Percentiles rank a stretch among this genome's conserved stretches.
Evolutionary conservation across 192 early-diverging fungal species (phyloP).

Genomic region (Coemansia sp.): DNA sequence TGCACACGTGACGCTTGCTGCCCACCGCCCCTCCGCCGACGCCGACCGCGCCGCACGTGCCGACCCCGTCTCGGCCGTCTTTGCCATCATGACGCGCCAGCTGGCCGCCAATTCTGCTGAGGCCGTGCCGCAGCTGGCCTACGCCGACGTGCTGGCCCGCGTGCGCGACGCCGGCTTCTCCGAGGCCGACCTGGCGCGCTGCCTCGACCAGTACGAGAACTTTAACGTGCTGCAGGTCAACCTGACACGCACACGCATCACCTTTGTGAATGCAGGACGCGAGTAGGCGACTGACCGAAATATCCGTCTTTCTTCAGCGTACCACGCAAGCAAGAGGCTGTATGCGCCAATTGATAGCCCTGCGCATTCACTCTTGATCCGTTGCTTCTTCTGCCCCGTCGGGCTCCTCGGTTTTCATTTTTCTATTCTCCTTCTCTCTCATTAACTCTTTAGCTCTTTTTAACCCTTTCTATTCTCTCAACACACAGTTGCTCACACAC

Average conservation of each 20-base stretch:
- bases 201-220: constrained; percentile 69
- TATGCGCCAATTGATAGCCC: too few species aligned
- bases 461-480: background rate
- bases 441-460: too few species aligned
- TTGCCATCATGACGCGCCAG: constrained; percentile 68
- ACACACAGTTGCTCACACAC: too few species aligned
- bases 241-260: constrained; percentile 57
- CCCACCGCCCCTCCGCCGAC: constrained; percentile 32
- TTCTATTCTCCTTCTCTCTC: too few species aligned
- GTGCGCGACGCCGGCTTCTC: constrained; percentile 75
- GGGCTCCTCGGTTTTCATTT: too few species aligned
- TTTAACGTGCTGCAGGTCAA: constrained; percentile 71
- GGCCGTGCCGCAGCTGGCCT: constrained; percentile 57
- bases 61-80: constrained; percentile 66
- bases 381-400: background rate
- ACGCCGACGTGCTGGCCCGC: constrained; percentile 65
- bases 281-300: background rate
- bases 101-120: constrained; percentile 61
- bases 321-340: too few species aligned
- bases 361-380: background rate
- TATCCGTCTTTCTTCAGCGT: too few species aligned
- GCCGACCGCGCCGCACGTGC: constrained; percentile 37
- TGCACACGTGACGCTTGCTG: constrained; percentile 78
- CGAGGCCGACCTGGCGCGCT: constrained; percentile 71
- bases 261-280: constrained; percentile 34